phyloP scores from a whole-genome alignment of 495 filamentous ascomycete genomes.

The Penicillium turbatum region DNA sequence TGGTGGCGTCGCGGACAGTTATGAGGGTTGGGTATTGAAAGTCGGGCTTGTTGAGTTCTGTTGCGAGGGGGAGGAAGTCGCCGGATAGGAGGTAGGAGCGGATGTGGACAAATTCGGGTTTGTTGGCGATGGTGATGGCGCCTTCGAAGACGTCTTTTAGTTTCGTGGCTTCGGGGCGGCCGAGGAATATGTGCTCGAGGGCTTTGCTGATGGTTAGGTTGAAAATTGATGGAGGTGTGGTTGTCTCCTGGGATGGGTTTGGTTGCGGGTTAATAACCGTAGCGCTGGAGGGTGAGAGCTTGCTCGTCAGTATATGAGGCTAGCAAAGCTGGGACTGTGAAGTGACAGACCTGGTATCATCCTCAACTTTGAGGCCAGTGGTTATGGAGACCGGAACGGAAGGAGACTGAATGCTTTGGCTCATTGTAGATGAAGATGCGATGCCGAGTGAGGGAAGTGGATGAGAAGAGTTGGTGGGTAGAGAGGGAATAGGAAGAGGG shows the following conservation, averaged over 20 bases:
- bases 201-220: not conserved
- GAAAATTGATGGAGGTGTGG: not conserved
- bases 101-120: slow-evolving; percentile 2
- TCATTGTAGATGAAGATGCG: not conserved
- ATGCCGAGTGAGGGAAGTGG: not conserved
- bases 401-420: not conserved
- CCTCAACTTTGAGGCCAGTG: not conserved
- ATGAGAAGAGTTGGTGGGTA: not conserved
- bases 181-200: not conserved
- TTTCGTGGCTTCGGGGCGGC: not conserved
- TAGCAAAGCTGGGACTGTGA: not conserved
- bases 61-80: slow-evolving; percentile 8
- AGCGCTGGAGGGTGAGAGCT: not conserved
- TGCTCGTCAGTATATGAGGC: not conserved
- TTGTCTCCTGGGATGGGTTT: not conserved
- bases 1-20: not conserved
- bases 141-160: not conserved
- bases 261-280: too few species aligned
- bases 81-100: not conserved
- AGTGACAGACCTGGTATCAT: not conserved
- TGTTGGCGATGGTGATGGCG: not conserved
- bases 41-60: not conserved
- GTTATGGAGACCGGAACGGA: not conserved
- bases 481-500: not conserved
- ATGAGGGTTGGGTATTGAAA: not conserved